Evolutionary conservation across 2,329 filamentous ascomycete species (phyloP), one percentile per base, ranked within the genome.

Genomic region (Epichloe amarillans): DNA sequence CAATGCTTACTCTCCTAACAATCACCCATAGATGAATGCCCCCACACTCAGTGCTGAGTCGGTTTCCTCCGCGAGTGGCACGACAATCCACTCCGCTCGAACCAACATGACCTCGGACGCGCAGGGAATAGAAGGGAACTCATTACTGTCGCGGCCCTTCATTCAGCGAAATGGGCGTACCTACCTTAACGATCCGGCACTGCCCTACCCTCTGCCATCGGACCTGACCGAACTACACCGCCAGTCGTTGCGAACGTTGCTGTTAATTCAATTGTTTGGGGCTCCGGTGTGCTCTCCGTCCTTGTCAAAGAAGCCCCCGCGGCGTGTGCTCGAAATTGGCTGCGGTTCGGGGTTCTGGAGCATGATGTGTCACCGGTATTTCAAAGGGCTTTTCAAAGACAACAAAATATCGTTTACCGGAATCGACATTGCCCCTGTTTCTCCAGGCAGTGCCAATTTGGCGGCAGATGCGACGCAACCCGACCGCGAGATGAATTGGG

Each of bases 321-420:
- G 76, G 59, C 83, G 82, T 56, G 84, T 97, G 30, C 74, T 97
- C 23, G 91, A 97, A 62, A 69, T 96, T 36, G 89, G 83, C 33
- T 97, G 91, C 65, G 90, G 90, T 17, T 85, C 85, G 19, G 91
- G 82, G 23, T 86, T 94, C 63, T 96, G 90, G 90, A 90, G 86
- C 58, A 84, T 86, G 67, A 82, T 88, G 72, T 94, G 88, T 64
- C 85, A 95, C 65, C 80, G 87, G 37, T 85, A 87, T 66, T 88
- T 90, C 62, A 74, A 77, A 51, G 75, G 30, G 8, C 30, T 30
- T 4, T 30, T 30, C 30, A 79, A 46, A 73, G 78, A 85, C 61
- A 69, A 74, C 4, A 75, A 82, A 53, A 82, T 94, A 21, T 79
- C 80, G 5, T 95, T 94, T 62, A 87, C 84, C 0, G 90, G 89